Evolutionary conservation across 495 filamentous ascomycete species (phyloP), one percentile per base, ranked within the genome.

Genomic region (Talaromyces proteolyticus): DNA sequence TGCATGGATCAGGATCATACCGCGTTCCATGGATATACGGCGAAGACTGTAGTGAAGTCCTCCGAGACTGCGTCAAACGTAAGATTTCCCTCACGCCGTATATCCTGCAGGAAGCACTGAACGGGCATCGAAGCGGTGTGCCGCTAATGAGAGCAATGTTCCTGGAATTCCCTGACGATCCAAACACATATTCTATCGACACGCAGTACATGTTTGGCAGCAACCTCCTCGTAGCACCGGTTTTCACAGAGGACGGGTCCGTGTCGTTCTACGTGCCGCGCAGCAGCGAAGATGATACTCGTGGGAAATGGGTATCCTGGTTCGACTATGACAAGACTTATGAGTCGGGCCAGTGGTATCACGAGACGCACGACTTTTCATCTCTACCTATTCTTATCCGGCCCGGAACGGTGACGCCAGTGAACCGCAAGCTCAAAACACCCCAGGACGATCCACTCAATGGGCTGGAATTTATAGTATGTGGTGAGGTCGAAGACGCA

Each of bases 1-100:
- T 89, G 3, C 84, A 87, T 61, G 85, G 85, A 1, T 67, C 64
- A n/a, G 76, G 72, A 18, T 81, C 78, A 11, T 88, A 85, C 67
- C 81, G 83, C 21, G 84, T 87, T 8, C 85, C 84, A 20, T 88
- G 85, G 85, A 76, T 80, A 17, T 81, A 87, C 54, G 85, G 85
- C 49, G 64, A 81, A 51, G 78, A 85, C 50, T 83, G 79, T 55
- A 75, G 74, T 7, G 70, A 67, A 36, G 78, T 80, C 1, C 64
- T 85, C 6, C 63, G 77, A 0, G 75, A 75, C 16, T 85, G 79
- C 62, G 79, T 80, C 10, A 72, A 71, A 48, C 61, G 82, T 22
- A 85, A 86, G 63, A 75, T 80, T n/a, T 61, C 75, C 0, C 67
- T 85, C 17, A 83, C 81, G 61, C 82, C 81, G 3, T 85, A 85